Evolutionary conservation across 2,329 filamentous ascomycete genomes (phyloP).

Genomic region (Phoma sp.): DNA sequence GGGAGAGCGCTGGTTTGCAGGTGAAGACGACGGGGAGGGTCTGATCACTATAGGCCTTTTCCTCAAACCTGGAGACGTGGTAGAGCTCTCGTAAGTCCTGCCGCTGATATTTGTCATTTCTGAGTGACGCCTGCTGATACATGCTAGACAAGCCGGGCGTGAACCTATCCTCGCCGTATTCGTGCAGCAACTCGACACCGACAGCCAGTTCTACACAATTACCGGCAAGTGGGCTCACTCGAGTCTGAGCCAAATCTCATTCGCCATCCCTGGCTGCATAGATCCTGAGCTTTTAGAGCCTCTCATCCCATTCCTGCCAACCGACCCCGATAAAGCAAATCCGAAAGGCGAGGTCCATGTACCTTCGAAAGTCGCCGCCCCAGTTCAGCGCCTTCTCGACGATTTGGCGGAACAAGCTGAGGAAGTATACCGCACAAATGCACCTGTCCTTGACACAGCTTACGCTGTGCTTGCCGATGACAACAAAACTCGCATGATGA

Average conservation of each 20-base stretch:
- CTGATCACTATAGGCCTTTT: constrained; percentile 45
- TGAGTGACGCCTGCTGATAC: neutral
- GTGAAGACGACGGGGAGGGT: constrained; percentile 36
- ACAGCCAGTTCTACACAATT: constrained; percentile 58
- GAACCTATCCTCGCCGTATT: constrained; percentile 58
- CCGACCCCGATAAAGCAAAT: constrained; percentile 30
- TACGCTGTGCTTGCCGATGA: constrained; percentile 55
- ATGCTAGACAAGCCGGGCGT: constrained; percentile 27
- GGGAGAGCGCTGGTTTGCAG: constrained; percentile 27
- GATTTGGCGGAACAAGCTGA: constrained; percentile 54
- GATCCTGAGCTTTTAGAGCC: constrained; percentile 53
- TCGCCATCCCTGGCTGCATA: constrained; percentile 58
- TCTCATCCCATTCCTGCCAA: constrained; percentile 60
- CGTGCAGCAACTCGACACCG: constrained; percentile 49
- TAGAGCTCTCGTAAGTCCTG: constrained; percentile 49
- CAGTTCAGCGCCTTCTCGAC: constrained; percentile 52
- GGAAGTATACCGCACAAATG: constrained; percentile 55
- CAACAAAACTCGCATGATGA: constrained; percentile 54
- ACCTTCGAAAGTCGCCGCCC: constrained; percentile 54
- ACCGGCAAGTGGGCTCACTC: constrained; percentile 57
- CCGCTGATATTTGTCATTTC: neutral
- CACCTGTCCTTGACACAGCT: constrained; percentile 56
- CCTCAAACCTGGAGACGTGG: constrained; percentile 55
- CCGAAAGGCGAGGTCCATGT: constrained; percentile 48
- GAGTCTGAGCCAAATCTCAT: constrained; percentile 50